Conservation (phyloP, 1,139 yeast genomes). For the Candida sp. region DNA sequence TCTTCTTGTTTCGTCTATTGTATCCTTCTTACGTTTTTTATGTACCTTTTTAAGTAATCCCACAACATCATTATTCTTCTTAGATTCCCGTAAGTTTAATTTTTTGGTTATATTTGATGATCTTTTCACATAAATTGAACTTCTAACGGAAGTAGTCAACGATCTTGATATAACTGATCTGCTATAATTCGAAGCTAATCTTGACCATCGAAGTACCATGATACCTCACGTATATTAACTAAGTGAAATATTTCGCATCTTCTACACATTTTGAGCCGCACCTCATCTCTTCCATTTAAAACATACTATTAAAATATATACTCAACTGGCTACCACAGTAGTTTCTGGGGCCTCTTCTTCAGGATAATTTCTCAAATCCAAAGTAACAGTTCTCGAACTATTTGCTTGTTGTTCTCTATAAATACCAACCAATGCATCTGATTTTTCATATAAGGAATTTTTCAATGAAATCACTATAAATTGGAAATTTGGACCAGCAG, state of each 20-base stretch:
- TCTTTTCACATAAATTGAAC: conserved; percentile 1
- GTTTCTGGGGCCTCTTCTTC: conserved; percentile 25
- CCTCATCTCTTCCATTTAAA: no score
- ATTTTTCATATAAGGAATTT: conserved; percentile 80
- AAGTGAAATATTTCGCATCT: conserved; percentile 1
- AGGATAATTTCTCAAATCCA: conserved; percentile 67
- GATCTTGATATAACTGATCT: neutral
- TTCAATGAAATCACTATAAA: conserved; percentile 93
- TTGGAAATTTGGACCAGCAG: conserved; percentile 80
- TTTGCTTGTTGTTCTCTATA: conserved; percentile 80
- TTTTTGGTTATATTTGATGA: neutral
- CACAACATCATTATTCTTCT: neutral
- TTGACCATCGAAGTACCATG: neutral
- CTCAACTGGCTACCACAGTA: conserved; percentile 8
- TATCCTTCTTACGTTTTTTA: conserved; percentile 22
- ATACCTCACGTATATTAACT: neutral
- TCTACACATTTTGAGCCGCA: neutral
- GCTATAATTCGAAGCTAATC: neutral
- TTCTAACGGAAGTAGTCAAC: neutral
- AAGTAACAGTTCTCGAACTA: conserved; percentile 71
- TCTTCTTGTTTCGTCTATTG: conserved; percentile 25
- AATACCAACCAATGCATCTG: conserved; percentile 91
- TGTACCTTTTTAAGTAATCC: conserved; percentile 4
- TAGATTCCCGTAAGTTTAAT: neutral
- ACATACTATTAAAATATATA: no score